Evolutionary conservation across 2,329 filamentous ascomycete genomes (phyloP).

Genomic region (Paradendryphiella salina): DNA sequence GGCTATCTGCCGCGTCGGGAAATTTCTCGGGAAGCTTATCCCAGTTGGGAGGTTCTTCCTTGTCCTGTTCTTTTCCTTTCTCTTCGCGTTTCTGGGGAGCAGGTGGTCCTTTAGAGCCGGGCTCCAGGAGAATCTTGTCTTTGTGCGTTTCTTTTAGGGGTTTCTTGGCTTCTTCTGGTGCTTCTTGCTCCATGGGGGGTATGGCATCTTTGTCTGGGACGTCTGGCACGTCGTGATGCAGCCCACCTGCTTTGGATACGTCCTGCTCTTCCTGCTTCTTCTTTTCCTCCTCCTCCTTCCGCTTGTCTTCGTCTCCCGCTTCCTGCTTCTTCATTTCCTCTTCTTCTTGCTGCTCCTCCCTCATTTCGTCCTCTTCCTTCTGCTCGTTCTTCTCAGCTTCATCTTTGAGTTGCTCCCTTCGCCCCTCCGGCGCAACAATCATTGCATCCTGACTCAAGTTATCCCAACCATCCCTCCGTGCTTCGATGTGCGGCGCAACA

Average conservation of each 20-base stretch:
- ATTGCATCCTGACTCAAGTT: conserved; percentile 31
- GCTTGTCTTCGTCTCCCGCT: no score
- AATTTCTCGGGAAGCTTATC: conserved; percentile 22
- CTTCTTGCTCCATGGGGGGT: background rate
- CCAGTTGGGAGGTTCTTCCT: conserved; percentile 19
- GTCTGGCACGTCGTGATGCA: no score
- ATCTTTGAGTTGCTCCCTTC: conserved; percentile 22
- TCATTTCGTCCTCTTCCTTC: background rate
- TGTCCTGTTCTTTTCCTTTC: conserved; percentile 5
- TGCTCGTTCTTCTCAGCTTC: conserved; percentile 7
- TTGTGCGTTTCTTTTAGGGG: background rate
- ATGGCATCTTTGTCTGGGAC: no score
- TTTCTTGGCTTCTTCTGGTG: background rate
- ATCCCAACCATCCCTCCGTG: conserved; percentile 42
- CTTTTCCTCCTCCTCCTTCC: no score
- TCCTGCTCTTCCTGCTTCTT: no score
- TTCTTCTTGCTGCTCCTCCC: background rate
- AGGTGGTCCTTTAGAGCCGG: background rate
- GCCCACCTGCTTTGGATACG: no score
- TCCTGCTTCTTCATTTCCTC: background rate
- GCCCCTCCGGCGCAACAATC: conserved; percentile 23
- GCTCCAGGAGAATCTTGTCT: conserved; percentile 1
- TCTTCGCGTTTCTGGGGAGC: background rate
- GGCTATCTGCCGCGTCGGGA: conserved; percentile 30
- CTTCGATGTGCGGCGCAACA: conserved; percentile 35